phyloP scores from a whole-genome alignment of 2,329 filamentous ascomycete species.

The Decorospora gaudefroyi region DNA sequence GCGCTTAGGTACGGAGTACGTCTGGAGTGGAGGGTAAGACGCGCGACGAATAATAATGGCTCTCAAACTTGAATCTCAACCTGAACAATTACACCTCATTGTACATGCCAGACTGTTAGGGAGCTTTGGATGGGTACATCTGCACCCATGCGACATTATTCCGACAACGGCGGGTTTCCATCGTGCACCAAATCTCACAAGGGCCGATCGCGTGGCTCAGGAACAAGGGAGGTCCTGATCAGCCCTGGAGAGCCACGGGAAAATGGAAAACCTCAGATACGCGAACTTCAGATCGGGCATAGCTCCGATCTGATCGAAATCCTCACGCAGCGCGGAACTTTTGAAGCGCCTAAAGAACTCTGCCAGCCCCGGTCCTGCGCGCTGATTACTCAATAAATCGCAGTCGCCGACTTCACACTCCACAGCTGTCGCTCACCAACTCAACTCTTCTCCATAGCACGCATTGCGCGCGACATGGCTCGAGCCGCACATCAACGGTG shows the following conservation, averaged over 20 bases:
- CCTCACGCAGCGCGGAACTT: slow-evolving; percentile 1
- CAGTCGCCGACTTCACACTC: slow-evolving; percentile 9
- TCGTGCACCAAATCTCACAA: slow-evolving; percentile 8
- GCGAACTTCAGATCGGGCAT: slow-evolving; percentile 16
- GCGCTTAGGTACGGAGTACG: slow-evolving; percentile 7
- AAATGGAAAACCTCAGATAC: slow-evolving; percentile 13
- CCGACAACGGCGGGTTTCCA: slow-evolving; percentile 3
- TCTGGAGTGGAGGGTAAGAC: not conserved
- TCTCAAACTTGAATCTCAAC: not conserved
- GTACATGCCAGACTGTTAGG: not conserved
- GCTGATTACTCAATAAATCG: slow-evolving; percentile 7
- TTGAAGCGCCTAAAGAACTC: slow-evolving; percentile 5
- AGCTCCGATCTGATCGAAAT: slow-evolving; percentile 19
- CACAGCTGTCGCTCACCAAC: not conserved
- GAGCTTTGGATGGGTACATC: not conserved
- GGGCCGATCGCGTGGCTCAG: not conserved
- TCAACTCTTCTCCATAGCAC: not conserved
- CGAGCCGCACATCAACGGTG: not conserved
- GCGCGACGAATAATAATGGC: slow-evolving; percentile 2
- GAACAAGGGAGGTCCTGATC: slow-evolving; percentile 8
- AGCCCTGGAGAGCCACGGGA: no score
- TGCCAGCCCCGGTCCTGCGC: slow-evolving; percentile 2
- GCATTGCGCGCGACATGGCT: not conserved
- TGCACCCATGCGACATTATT: slow-evolving; percentile 5
- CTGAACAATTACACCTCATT: not conserved